A percentile compares a stretch with the other conserved stretches of the same genome.
phyloP scores from a whole-genome alignment of 1,284 basidiomycete genomes.

The Cryptococcus wingfieldii region DNA sequence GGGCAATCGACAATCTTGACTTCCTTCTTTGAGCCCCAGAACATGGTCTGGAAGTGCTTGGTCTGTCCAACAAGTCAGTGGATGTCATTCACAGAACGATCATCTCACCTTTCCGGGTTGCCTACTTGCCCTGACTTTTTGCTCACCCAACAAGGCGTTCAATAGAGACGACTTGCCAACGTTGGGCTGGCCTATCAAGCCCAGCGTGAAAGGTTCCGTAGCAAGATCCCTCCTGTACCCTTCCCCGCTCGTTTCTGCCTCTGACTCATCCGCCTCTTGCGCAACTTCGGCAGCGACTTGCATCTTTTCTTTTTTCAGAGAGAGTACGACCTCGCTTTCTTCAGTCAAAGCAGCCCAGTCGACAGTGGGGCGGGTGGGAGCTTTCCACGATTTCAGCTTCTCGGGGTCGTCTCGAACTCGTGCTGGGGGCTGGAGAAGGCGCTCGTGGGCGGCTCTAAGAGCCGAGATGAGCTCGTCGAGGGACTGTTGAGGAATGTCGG shows the following conservation, averaged over 20 bases:
- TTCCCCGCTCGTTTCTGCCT: not conserved
- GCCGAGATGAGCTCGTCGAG: constrained; percentile 60
- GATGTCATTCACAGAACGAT: not conserved
- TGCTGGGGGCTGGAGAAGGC: constrained; percentile 66
- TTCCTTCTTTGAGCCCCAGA: constrained; percentile 64
- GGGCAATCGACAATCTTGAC: constrained; percentile 81
- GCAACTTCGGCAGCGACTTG: not conserved
- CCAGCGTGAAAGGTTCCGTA: constrained; percentile 68
- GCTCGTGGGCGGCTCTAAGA: constrained; percentile 62
- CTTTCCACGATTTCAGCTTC: constrained; percentile 62
- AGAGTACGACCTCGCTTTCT: not conserved
- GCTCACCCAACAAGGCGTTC: constrained; percentile 81
- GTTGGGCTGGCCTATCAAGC: constrained; percentile 87
- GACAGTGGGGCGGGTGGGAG: constrained; percentile 60
- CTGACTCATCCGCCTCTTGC: not conserved
- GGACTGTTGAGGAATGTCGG: constrained; percentile 59
- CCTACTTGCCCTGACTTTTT: constrained; percentile 75
- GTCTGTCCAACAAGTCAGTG: constrained; percentile 56
- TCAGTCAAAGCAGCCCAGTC: constrained; percentile 57
- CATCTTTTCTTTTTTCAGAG: not conserved
- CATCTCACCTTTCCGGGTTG: constrained; percentile 72
- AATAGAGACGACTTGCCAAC: constrained; percentile 88
- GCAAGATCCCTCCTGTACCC: constrained; percentile 35
- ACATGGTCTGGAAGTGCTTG: constrained; percentile 89
- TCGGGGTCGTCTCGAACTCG: constrained; percentile 56